Evolutionary conservation across 75 land plant species (phyloP), one percentile per base, ranked within the genome.

Genomic region (Ceratopteris richardii): DNA sequence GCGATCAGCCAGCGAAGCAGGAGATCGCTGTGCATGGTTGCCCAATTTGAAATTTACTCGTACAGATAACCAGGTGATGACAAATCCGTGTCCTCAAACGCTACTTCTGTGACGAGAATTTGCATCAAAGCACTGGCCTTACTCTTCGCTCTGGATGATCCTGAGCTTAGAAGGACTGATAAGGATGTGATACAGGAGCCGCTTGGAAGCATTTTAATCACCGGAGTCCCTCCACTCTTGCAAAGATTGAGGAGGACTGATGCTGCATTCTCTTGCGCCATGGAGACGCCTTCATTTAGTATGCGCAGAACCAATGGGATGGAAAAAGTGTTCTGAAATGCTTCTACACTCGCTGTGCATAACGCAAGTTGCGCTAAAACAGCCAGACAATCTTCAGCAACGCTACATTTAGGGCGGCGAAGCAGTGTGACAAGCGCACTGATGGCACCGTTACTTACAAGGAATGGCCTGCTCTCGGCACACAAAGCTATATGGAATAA

Each of bases 301-400:
- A 87, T 29, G 48, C 78, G 83, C 56, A 78, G 82, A 58, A 90
- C 18, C 26, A 36, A 16, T 2, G 57, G 47, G 42, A 69, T 55
- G 12, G 57, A 46, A 6, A 63, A 54, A 7, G 63, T 80, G 69
- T 51, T 44, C 40, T 64, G 20, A 22, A 90, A 84, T 19, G 76
- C 91, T 2, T 71, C 71, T 25, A 51, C 63, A 42, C 83, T 74
- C 63, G 75, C 84, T 13, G 31, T 42, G 48, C 85, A 83, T 16
- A 68, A 80, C 0, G 96, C 96, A 0, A 87, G 54, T 66, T 76
- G 85, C 2, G 82, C 90, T 10, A 87, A 58, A 43, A 90, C 91
- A 11, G 96, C 87, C 24, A 82, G 77, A 12, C 78, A 72, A 36
- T 90, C 90, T 61, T 83, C 96, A 18, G 74, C 67, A 10, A 87